Conservation (phyloP, 2,329 filamentous ascomycete species). For the Penicillium janthinellum region DNA sequence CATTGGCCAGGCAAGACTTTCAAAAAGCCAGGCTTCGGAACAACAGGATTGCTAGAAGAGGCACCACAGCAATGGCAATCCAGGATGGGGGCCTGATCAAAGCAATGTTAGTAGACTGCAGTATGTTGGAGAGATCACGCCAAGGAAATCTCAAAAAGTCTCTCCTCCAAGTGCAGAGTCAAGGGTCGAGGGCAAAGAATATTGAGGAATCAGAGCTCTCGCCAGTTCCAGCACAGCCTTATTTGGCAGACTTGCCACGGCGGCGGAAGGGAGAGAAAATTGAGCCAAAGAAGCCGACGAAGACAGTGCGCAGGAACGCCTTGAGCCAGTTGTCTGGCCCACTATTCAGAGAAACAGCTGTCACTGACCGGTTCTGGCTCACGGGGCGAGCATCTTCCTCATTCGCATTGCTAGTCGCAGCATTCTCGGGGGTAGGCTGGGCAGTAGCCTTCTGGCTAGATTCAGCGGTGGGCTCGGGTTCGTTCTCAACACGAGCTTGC, state of each 20-base stretch:
- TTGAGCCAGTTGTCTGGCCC: slow-evolving; percentile 45
- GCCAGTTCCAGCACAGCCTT: slow-evolving; percentile 22
- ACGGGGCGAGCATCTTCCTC: slow-evolving; percentile 35
- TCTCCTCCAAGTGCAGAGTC: slow-evolving; percentile 10
- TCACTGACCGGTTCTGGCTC: slow-evolving; percentile 43
- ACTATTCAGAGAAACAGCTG: slow-evolving; percentile 42
- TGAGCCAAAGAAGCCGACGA: slow-evolving; percentile 43
- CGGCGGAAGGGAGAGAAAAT: slow-evolving; percentile 45
- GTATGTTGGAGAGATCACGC: slow-evolving; percentile 14
- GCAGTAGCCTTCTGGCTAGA: slow-evolving; percentile 15
- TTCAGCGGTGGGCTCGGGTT: slow-evolving; percentile 12
- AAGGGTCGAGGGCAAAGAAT: slow-evolving; percentile 5
- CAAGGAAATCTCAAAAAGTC: slow-evolving; percentile 2
- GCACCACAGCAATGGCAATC: slow-evolving; percentile 33
- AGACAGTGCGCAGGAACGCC: slow-evolving; percentile 43
- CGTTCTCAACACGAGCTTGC: slow-evolving; percentile 14
- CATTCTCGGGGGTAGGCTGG: slow-evolving; percentile 16
- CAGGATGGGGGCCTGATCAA: slow-evolving; percentile 36
- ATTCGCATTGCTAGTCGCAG: slow-evolving; percentile 19
- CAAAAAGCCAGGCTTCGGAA: slow-evolving; percentile 33
- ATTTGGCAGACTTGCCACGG: slow-evolving; percentile 33
- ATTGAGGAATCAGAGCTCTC: not conserved
- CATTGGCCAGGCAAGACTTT: slow-evolving; percentile 17
- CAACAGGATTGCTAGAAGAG: slow-evolving; percentile 33
- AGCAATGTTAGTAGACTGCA: slow-evolving; percentile 32